Conservation (phyloP, 1,284 basidiomycete genomes). For the Sphagnurus paluster region DNA sequence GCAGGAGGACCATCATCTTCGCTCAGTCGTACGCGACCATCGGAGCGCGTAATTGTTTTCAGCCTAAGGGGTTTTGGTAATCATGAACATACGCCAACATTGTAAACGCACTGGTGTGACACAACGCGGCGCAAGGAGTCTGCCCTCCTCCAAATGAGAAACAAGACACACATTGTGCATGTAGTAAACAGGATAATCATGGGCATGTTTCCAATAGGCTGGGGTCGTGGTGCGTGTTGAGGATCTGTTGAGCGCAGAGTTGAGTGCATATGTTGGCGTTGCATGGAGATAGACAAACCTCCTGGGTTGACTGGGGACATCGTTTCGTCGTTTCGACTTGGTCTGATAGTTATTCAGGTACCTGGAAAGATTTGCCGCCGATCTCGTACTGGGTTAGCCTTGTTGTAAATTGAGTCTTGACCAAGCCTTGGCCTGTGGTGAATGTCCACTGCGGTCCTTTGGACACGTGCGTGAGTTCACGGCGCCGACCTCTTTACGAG, state of each 20-base stretch:
- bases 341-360: too few species aligned
- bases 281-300: constrained; percentile 8
- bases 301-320: constrained; percentile 16
- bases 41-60: constrained; percentile 52
- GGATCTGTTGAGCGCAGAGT: constrained; percentile 58
- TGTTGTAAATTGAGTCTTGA: too few species aligned
- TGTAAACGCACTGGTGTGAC: constrained; percentile 58
- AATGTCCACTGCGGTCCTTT: too few species aligned
- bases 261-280: too few species aligned
- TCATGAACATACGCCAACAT: not conserved
- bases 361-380: too few species aligned
- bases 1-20: constrained; percentile 72
- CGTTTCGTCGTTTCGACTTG: not conserved
- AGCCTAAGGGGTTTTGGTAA: constrained; percentile 40
- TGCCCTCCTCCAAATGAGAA: constrained; percentile 66
- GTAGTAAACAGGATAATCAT: constrained; percentile 60
- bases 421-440: too few species aligned
- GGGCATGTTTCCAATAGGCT: constrained; percentile 59
- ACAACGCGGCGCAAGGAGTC: constrained; percentile 58
- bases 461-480: too few species aligned
- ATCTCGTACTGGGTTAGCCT: too few species aligned
- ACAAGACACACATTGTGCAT: constrained; percentile 58
- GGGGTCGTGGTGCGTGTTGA: constrained; percentile 57
- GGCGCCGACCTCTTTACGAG: too few species aligned
- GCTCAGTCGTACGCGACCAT: constrained; percentile 68